Conservation (phyloP, 257 asterid genomes). For the Parsonsia alboflavescens region DNA sequence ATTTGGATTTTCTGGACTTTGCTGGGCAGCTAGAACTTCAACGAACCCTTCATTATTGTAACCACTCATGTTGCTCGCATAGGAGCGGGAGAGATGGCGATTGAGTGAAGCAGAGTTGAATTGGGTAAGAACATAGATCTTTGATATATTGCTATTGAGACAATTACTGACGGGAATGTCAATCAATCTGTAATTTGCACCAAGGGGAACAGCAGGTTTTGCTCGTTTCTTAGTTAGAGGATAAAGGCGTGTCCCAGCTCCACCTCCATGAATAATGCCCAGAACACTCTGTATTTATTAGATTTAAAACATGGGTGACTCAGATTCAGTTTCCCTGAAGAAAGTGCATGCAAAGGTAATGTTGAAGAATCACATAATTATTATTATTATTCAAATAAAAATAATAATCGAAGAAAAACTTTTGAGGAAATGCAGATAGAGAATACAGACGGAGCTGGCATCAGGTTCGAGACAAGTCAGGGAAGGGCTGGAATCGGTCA, state of each 20-base stretch:
- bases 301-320: not conserved
- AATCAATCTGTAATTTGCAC: constrained; percentile 85
- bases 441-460: constrained; percentile 61
- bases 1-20: constrained; percentile 92
- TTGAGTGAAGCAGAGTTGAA: constrained; percentile 95
- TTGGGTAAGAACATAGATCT: constrained; percentile 91
- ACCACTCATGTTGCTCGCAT: constrained; percentile 88
- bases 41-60: constrained; percentile 89
- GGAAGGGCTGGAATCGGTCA: constrained; percentile 79
- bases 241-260: constrained; percentile 94
- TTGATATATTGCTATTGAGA: constrained; percentile 78
- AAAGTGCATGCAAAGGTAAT: not conserved
- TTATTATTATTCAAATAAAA: not conserved
- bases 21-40: constrained; percentile 98
- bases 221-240: constrained; percentile 93
- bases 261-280: constrained; percentile 94
- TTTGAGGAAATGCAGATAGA: not conserved
- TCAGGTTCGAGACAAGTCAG: constrained; percentile 94
- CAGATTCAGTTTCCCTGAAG: not conserved
- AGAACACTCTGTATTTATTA: constrained; percentile 60
- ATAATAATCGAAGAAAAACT: not conserved
- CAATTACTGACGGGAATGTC: constrained; percentile 98
- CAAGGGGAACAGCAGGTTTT: constrained; percentile 94
- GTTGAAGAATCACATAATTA: not conserved
- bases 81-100: constrained; percentile 89